A percentile compares a stretch with the other conserved stretches of the same genome.
These are phyloP conservation scores for Dipodascus albidus DNA, from an alignment of 805 yeast species.

Conservation along the genomic window DNA sequence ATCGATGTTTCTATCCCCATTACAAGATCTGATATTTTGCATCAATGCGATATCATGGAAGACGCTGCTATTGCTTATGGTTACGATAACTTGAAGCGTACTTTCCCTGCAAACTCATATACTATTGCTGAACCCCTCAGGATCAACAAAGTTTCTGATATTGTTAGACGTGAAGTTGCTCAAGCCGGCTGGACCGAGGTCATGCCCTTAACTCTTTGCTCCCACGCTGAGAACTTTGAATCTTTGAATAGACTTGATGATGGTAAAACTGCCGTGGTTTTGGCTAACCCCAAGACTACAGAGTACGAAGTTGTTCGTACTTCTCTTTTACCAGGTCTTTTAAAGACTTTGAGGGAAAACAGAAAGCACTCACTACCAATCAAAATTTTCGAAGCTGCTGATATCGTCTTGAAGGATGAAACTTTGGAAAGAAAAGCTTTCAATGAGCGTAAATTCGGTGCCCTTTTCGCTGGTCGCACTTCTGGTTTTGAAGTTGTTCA, in stretches of 20 bases:
- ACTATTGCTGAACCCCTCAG: slow-evolving; percentile 80
- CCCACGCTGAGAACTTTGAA: slow-evolving; percentile 93
- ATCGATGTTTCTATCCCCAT: slow-evolving; percentile 71
- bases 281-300: slow-evolving; percentile 91
- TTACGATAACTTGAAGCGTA: slow-evolving; percentile 73
- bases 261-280: slow-evolving; percentile 66
- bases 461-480: slow-evolving; percentile 86
- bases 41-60: slow-evolving; percentile 97
- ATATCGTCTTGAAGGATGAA: slow-evolving; percentile 76
- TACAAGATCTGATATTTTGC: slow-evolving; percentile 91
- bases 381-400: slow-evolving; percentile 91
- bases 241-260: slow-evolving; percentile 69
- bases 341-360: slow-evolving; percentile 92
- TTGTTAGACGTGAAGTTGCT: slow-evolving; percentile 79
- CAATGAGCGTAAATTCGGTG: slow-evolving; percentile 92
- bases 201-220: slow-evolving; percentile 87
- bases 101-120: slow-evolving; percentile 68
- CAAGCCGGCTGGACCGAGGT: slow-evolving; percentile 96
- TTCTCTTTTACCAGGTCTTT: slow-evolving; percentile 81
- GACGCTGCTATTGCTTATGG: slow-evolving; percentile 97
- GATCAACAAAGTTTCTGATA: slow-evolving; percentile 82
- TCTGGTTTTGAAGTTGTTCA: slow-evolving; percentile 92
- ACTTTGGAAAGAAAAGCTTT: slow-evolving; percentile 76
- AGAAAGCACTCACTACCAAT: slow-evolving; percentile 93
- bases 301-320: slow-evolving; percentile 99